Conservation (phyloP, 108 stramenopile species). For the Fragilariopsis cylindrus region DNA sequence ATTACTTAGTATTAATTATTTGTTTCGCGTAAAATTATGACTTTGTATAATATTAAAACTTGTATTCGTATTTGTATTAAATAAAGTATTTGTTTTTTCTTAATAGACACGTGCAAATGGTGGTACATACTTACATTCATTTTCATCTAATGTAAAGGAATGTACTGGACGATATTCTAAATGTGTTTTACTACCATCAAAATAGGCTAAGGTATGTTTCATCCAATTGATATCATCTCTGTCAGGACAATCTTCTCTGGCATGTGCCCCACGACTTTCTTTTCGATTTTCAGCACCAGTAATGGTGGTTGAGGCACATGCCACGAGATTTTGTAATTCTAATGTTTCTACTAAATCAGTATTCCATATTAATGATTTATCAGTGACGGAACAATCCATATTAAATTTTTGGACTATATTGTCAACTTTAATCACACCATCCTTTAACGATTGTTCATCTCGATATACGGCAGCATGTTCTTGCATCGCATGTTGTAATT, state of each 20-base stretch:
- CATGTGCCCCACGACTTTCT: slow-evolving; percentile 98
- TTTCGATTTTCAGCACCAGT: slow-evolving; percentile 95
- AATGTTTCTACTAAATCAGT: slow-evolving; percentile 98
- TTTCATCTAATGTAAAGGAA: slow-evolving; percentile 93
- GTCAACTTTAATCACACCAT: slow-evolving; percentile 89
- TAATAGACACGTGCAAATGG: slow-evolving; percentile 98
- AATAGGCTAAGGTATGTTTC: slow-evolving; percentile 96
- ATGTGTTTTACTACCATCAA: slow-evolving; percentile 89
- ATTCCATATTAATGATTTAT: slow-evolving; percentile 98
- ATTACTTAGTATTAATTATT: too few species aligned
- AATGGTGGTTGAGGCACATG: slow-evolving; percentile 96
- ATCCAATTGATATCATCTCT: slow-evolving; percentile 98
- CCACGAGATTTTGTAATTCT: slow-evolving; percentile 90
- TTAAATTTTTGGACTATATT: slow-evolving; percentile 83
- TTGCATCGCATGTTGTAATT: slow-evolving; percentile 98
- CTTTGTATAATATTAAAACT: too few species aligned
- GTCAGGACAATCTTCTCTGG: slow-evolving; percentile 95
- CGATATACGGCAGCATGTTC: slow-evolving; percentile 99
- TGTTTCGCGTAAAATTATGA: too few species aligned
- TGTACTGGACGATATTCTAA: slow-evolving; percentile 95
- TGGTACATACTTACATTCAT: slow-evolving; percentile 90
- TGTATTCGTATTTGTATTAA: background rate
- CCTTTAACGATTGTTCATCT: slow-evolving; percentile 79
- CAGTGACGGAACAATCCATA: slow-evolving; percentile 84
- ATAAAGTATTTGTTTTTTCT: background rate